These are phyloP conservation scores for Fusarium veterinarium DNA, from an alignment of 2,329 filamentous ascomycete genomes.

Conservation along the genomic window DNA sequence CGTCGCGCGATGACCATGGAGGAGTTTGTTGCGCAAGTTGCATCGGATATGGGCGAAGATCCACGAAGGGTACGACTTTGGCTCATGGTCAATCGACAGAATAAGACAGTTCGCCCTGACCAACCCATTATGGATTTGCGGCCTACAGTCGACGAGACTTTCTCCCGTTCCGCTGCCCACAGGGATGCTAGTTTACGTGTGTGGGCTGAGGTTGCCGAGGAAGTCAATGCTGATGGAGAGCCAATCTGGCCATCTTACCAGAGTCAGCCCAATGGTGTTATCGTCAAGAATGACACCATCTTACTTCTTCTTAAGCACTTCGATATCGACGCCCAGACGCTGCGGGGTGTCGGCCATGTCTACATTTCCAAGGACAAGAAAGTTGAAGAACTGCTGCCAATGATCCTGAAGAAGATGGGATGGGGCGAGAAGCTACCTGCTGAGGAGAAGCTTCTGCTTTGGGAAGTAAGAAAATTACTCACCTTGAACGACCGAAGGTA, in stretches of 20 bases:
- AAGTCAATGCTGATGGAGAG: constrained; percentile 74
- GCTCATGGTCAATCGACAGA: constrained; percentile 99
- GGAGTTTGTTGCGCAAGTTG: constrained; percentile 79
- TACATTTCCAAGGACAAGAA: constrained; percentile 91
- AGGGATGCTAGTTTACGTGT: constrained; percentile 81
- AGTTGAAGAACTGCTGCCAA: constrained; percentile 82
- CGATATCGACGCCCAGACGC: constrained; percentile 78
- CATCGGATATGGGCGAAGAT: constrained; percentile 75
- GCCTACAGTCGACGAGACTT: constrained; percentile 80
- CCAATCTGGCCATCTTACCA: constrained; percentile 77
- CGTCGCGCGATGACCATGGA: constrained; percentile 80
- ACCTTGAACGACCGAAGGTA: background rate
- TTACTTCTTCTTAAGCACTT: constrained; percentile 95
- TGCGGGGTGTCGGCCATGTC: constrained; percentile 83
- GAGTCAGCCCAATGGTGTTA: constrained; percentile 65
- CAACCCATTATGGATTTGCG: constrained; percentile 82
- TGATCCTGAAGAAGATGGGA: constrained; percentile 84
- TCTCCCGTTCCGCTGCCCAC: constrained; percentile 63
- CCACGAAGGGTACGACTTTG: constrained; percentile 82
- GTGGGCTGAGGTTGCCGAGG: constrained; percentile 84
- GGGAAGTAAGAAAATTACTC: constrained; percentile 67
- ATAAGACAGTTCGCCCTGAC: constrained; percentile 94
- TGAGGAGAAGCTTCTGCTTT: constrained; percentile 75
- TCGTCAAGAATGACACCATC: constrained; percentile 72
- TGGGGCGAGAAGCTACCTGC: constrained; percentile 81